Evolutionary conservation across 345 rosid genomes (phyloP).

Genomic region (Microcos paniculata): DNA sequence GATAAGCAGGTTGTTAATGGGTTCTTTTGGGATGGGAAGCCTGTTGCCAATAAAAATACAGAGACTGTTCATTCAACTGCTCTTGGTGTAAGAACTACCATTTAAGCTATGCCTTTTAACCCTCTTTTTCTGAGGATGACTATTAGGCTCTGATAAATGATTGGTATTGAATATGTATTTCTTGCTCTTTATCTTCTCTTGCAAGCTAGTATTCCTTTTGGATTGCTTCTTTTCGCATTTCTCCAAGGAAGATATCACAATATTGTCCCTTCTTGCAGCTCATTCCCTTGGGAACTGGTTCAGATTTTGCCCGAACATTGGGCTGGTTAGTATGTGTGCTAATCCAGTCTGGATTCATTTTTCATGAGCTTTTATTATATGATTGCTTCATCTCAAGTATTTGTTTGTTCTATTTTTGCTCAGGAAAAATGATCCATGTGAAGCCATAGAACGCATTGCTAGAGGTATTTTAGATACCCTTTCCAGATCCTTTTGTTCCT

Average conservation of each 20-base stretch:
- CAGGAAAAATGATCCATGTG: slow-evolving; percentile 86
- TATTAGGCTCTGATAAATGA: slow-evolving; percentile 7
- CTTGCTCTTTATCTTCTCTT: neutral
- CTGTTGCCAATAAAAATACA: slow-evolving; percentile 42
- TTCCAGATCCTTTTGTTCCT: neutral
- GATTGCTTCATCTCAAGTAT: slow-evolving; percentile 12
- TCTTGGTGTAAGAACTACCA: slow-evolving; percentile 67
- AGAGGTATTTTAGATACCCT: slow-evolving; percentile 47
- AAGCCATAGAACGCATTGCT: slow-evolving; percentile 80
- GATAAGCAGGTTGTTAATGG: slow-evolving; percentile 82
- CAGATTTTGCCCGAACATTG: slow-evolving; percentile 92
- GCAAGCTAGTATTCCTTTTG: neutral
- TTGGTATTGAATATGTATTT: neutral
- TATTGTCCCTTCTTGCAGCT: slow-evolving; percentile 48
- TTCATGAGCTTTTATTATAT: neutral
- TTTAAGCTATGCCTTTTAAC: neutral
- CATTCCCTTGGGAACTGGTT: slow-evolving; percentile 93
- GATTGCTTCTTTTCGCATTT: slow-evolving; percentile 10
- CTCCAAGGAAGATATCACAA: slow-evolving; percentile 18
- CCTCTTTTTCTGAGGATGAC: slow-evolving; percentile 9
- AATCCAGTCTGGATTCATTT: slow-evolving; percentile 10
- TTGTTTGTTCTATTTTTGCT: slow-evolving; percentile 13
- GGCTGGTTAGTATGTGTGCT: slow-evolving; percentile 74
- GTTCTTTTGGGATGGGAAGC: slow-evolving; percentile 85
- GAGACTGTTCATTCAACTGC: slow-evolving; percentile 67